Percentiles rank a stretch among this genome's conserved stretches.
Conservation (phyloP, 768 basidiomycete species). For the Hygrophorus pudorinus region DNA sequence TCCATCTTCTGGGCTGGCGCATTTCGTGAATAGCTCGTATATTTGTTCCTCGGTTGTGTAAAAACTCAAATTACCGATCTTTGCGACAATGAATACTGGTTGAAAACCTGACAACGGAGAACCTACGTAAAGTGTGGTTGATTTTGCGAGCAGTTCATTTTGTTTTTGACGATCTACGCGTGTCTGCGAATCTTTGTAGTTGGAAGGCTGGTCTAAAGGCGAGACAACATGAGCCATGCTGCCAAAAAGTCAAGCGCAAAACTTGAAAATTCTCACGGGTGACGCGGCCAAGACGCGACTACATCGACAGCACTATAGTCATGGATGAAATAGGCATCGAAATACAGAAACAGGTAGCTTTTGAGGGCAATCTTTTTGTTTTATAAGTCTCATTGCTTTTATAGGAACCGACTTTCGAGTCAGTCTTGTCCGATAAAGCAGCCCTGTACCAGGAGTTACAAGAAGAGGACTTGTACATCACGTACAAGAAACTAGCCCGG, state of each 20-base stretch:
- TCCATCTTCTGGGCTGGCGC: slow-evolving; percentile 75
- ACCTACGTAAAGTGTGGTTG: slow-evolving; percentile 86
- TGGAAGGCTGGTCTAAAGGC: slow-evolving; percentile 86
- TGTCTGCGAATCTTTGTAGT: slow-evolving; percentile 91
- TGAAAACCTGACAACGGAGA: slow-evolving; percentile 15
- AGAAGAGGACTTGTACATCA: slow-evolving; percentile 90
- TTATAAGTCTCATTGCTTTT: slow-evolving; percentile 2
- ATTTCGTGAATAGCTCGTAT: slow-evolving; percentile 88
- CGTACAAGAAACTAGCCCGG: slow-evolving; percentile 92
- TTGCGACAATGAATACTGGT: slow-evolving; percentile 10
- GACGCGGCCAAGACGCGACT: slow-evolving; percentile 4
- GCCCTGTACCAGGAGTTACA: slow-evolving; percentile 81
- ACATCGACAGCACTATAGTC: slow-evolving; percentile 17
- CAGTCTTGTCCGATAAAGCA: slow-evolving; percentile 82
- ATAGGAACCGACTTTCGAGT: slow-evolving; percentile 89
- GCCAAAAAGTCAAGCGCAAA: no score
- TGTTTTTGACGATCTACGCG: slow-evolving; percentile 73
- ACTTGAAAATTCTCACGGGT: not conserved
- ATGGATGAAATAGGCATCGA: slow-evolving; percentile 93
- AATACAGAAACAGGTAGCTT: slow-evolving; percentile 64
- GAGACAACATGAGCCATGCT: slow-evolving; percentile 80
- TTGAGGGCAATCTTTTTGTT: not conserved
- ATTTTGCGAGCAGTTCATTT: slow-evolving; percentile 70
- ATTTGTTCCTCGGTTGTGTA: slow-evolving; percentile 96
- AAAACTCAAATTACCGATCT: slow-evolving; percentile 91